Conservation (phyloP, 2,329 filamentous ascomycete genomes). For the Fusarium sp. region DNA sequence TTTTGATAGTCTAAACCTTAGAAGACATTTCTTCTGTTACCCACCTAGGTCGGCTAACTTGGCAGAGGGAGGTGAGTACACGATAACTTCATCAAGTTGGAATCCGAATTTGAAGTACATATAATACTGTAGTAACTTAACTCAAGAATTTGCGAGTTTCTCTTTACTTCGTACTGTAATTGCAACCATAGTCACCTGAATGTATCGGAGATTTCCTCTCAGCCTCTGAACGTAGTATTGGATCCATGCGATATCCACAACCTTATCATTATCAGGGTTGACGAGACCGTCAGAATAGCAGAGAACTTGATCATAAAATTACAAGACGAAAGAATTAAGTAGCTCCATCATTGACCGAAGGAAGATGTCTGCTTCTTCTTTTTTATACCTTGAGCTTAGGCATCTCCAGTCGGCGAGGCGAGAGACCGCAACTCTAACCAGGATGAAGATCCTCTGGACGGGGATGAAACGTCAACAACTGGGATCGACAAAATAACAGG, state of each 20-base stretch:
- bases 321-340: not conserved
- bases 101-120: not conserved
- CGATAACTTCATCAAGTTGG: not conserved
- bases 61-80: not conserved
- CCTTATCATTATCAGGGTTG: not conserved
- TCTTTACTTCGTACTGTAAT: not conserved
- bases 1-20: too few relatives aligned
- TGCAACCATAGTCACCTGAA: too few relatives aligned
- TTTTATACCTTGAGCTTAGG: not conserved
- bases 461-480: slow-evolving; percentile 1
- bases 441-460: slow-evolving; percentile 1
- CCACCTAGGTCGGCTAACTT: not conserved
- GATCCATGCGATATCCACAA: not conserved
- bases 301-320: not conserved
- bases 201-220: not conserved
- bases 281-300: not conserved
- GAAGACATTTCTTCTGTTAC: too few relatives aligned
- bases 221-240: not conserved
- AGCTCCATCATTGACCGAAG: fast-evolving
- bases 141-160: fast-evolving
- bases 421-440: not conserved
- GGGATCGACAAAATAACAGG: not conserved
- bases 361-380: not conserved
- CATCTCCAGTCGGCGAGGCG: not conserved
- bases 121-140: not conserved